These are phyloP conservation scores for Calycina herbarum DNA, from an alignment of 2,329 filamentous ascomycete species.

Conservation along the genomic window DNA sequence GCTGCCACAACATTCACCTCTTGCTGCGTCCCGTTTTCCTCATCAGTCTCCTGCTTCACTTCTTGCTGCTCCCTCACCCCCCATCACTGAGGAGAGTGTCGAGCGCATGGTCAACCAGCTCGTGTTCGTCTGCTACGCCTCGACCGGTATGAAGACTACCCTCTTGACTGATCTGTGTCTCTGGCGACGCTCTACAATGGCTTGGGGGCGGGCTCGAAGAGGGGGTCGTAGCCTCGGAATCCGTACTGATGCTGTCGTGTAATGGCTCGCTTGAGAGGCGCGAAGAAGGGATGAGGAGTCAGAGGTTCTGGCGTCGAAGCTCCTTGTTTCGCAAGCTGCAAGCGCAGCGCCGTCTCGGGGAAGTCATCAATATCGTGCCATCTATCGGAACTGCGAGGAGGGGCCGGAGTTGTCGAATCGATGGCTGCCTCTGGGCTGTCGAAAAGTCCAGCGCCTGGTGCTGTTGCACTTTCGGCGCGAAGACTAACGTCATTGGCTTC, in stretches of 20 bases:
- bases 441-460: slow-evolving; percentile 9
- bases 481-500: slow-evolving; percentile 15
- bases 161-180: too few species aligned
- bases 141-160: too few species aligned
- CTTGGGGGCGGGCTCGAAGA: slow-evolving; percentile 5
- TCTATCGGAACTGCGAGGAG: slow-evolving; percentile 21
- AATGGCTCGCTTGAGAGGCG: slow-evolving; percentile 21
- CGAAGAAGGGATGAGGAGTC: slow-evolving; percentile 5
- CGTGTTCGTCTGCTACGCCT: not conserved
- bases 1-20: not conserved
- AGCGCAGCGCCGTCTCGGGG: slow-evolving; percentile 20
- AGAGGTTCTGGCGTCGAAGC: slow-evolving; percentile 17
- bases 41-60: too few species aligned
- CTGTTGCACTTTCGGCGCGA: slow-evolving; percentile 14
- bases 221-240: slow-evolving; percentile 21
- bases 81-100: not conserved
- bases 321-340: slow-evolving; percentile 19
- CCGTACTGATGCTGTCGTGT: slow-evolving; percentile 21
- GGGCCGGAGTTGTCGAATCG: slow-evolving; percentile 23
- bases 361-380: slow-evolving; percentile 29
- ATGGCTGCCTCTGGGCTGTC: slow-evolving; percentile 14
- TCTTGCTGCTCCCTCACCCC: not conserved
- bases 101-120: not conserved
- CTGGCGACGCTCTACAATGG: too few species aligned
- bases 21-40: not conserved